Percentiles rank a stretch among this genome's conserved stretches.
Evolutionary conservation across 208 protist genomes (phyloP).

Genomic region (Trypanosoma lewisi): DNA sequence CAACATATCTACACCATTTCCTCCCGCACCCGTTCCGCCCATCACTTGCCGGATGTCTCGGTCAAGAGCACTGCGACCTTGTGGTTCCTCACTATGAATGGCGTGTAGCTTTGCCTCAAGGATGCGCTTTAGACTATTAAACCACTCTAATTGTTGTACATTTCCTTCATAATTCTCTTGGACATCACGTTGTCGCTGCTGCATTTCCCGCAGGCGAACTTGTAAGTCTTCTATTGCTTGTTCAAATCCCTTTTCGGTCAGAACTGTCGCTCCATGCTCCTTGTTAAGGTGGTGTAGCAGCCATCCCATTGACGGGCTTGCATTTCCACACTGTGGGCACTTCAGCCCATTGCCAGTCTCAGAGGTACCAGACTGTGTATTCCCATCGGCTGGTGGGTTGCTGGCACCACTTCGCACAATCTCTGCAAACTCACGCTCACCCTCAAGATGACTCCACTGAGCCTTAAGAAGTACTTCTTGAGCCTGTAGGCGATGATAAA

Average conservation of each 20-base stretch:
- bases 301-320: constrained; percentile 14
- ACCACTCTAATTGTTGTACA: constrained; percentile 88
- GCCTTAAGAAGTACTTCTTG: constrained; percentile 57
- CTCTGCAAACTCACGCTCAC: constrained; percentile 47
- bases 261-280: constrained; percentile 23
- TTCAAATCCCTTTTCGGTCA: constrained; percentile 25
- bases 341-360: background rate
- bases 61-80: constrained; percentile 30
- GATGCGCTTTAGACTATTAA: constrained; percentile 46
- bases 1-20: constrained; percentile 52
- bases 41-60: constrained; percentile 55
- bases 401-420: constrained; percentile 9
- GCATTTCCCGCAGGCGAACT: constrained; percentile 61
- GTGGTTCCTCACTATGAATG: constrained; percentile 25
- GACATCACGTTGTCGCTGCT: constrained; percentile 72
- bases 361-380: background rate
- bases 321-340: constrained; percentile 28
- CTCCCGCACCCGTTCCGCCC: constrained; percentile 33
- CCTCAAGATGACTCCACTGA: constrained; percentile 47
- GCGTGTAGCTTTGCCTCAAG: constrained; percentile 62
- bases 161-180: constrained; percentile 78
- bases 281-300: constrained; percentile 25
- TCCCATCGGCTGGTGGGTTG: constrained; percentile 5
- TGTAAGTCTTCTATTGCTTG: constrained; percentile 39
- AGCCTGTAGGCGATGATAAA: constrained; percentile 79